phyloP scores from a whole-genome alignment of 1,139 yeast species.

The Suhomyces anneliseae region DNA sequence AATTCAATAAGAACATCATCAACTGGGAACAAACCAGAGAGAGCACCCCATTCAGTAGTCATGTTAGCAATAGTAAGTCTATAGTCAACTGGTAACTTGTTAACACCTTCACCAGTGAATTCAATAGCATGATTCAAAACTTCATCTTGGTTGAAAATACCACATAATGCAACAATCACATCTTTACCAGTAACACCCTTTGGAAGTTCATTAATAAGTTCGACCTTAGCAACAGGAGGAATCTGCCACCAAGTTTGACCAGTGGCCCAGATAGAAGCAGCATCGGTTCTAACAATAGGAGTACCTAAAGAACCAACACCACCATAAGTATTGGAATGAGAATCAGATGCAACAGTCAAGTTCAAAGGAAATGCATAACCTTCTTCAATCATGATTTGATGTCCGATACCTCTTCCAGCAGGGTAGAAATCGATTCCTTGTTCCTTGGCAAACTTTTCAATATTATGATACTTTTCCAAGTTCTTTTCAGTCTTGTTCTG shows the following conservation, averaged over 20 bases:
- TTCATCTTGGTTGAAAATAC: slow-evolving; percentile 91
- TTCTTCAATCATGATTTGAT: slow-evolving; percentile 97
- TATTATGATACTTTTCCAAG: slow-evolving; percentile 80
- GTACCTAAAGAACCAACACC: slow-evolving; percentile 96
- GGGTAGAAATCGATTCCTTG: slow-evolving; percentile 98
- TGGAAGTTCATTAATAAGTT: slow-evolving; percentile 77
- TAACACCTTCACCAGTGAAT: slow-evolving; percentile 85
- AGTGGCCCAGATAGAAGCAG: slow-evolving; percentile 99
- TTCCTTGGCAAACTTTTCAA: slow-evolving; percentile 80
- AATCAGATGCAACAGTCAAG: slow-evolving; percentile 93
- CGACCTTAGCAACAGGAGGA: slow-evolving; percentile 97
- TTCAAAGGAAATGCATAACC: slow-evolving; percentile 97
- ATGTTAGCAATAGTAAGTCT: slow-evolving; percentile 95
- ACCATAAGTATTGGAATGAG: slow-evolving; percentile 97
- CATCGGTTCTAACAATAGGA: slow-evolving; percentile 97
- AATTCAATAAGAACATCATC: slow-evolving; percentile 75
- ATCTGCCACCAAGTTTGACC: slow-evolving; percentile 99
- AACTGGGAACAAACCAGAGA: slow-evolving; percentile 94
- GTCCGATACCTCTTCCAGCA: slow-evolving; percentile 99
- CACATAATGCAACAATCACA: slow-evolving; percentile 94
- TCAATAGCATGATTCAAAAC: slow-evolving; percentile 97
- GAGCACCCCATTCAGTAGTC: slow-evolving; percentile 99
- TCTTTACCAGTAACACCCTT: slow-evolving; percentile 94
- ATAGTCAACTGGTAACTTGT: slow-evolving; percentile 77
- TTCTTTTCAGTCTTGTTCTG: slow-evolving; percentile 90